A percentile compares a stretch with the other conserved stretches of the same genome.
phyloP scores from a whole-genome alignment of 2,329 filamentous ascomycete species.

The Trichoderma sp. region DNA sequence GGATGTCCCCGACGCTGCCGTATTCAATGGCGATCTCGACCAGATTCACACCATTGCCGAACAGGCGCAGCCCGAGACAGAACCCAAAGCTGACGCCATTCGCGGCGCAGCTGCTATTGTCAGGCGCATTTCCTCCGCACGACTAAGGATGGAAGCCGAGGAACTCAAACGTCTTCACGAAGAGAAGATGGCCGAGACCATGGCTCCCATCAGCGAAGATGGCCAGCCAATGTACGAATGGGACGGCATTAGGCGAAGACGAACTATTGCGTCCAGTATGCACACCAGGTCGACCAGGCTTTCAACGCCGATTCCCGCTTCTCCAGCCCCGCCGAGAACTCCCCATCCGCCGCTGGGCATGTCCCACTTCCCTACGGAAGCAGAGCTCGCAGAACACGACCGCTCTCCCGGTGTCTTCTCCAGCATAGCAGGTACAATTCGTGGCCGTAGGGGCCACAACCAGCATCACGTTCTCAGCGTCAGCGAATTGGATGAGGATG shows the following conservation, averaged over 20 bases:
- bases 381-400: constrained; percentile 61
- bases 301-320: constrained; percentile 34
- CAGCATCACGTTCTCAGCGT: constrained; percentile 41
- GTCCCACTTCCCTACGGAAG: constrained; percentile 74
- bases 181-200: constrained; percentile 71
- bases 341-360: constrained; percentile 67
- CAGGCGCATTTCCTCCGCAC: constrained; percentile 74
- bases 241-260: constrained; percentile 82
- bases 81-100: constrained; percentile 95
- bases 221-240: constrained; percentile 76
- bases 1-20: constrained; percentile 89
- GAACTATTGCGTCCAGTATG: constrained; percentile 52
- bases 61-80: constrained; percentile 92
- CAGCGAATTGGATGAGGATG: constrained; percentile 39
- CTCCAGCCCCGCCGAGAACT: constrained; percentile 32
- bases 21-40: constrained; percentile 90
- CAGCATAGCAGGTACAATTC: constrained; percentile 60
- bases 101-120: constrained; percentile 88
- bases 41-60: constrained; percentile 95
- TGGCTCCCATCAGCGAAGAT: constrained; percentile 77
- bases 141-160: constrained; percentile 77
- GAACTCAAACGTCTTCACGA: constrained; percentile 79
- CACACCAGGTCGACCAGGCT: constrained; percentile 37
- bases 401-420: constrained; percentile 53
- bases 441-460: constrained; percentile 36